Percentiles rank a stretch among this genome's conserved stretches.
Evolutionary conservation across 805 yeast genomes (phyloP).

Genomic region (Lachancea meyersii): DNA sequence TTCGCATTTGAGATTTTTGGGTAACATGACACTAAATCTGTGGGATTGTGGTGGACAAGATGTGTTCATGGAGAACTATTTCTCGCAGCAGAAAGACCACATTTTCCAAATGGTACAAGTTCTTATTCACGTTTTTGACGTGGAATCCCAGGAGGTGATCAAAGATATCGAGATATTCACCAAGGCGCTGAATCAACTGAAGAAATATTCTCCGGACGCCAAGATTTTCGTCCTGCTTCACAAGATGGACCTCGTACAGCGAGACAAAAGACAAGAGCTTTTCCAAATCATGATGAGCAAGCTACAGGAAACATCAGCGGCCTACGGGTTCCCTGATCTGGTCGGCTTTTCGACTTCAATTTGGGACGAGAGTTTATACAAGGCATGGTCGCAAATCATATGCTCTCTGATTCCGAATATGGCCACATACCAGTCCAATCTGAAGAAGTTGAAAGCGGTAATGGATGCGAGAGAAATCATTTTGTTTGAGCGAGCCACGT

Average conservation of each 20-base stretch:
- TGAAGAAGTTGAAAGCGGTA: constrained; percentile 64
- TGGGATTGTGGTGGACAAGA: constrained; percentile 99
- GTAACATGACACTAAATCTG: constrained; percentile 88
- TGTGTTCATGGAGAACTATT: constrained; percentile 90
- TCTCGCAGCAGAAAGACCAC: constrained; percentile 81
- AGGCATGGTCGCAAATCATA: constrained; percentile 95
- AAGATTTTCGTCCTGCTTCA: constrained; percentile 87
- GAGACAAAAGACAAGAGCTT: constrained; percentile 76
- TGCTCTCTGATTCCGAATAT: constrained; percentile 93
- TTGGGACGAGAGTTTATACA: constrained; percentile 94
- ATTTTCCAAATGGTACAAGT: constrained; percentile 95
- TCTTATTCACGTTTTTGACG: constrained; percentile 91
- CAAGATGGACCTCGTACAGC: constrained; percentile 92
- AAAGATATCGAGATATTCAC: constrained; percentile 91
- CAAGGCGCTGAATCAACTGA: constrained; percentile 72
- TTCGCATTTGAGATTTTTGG: constrained; percentile 84
- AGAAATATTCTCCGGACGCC: constrained; percentile 82
- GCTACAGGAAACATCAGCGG: constrained; percentile 65
- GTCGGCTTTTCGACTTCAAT: constrained; percentile 92
- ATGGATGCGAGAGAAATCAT: constrained; percentile 86
- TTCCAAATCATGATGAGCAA: constrained; percentile 80
- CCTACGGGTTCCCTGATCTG: constrained; percentile 55
- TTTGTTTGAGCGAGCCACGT: constrained; percentile 88
- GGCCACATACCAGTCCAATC: constrained; percentile 66
- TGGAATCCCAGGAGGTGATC: constrained; percentile 82